Evolutionary conservation across 164 flowering plant species (phyloP).

Genomic region (Houttuynia cordata): DNA sequence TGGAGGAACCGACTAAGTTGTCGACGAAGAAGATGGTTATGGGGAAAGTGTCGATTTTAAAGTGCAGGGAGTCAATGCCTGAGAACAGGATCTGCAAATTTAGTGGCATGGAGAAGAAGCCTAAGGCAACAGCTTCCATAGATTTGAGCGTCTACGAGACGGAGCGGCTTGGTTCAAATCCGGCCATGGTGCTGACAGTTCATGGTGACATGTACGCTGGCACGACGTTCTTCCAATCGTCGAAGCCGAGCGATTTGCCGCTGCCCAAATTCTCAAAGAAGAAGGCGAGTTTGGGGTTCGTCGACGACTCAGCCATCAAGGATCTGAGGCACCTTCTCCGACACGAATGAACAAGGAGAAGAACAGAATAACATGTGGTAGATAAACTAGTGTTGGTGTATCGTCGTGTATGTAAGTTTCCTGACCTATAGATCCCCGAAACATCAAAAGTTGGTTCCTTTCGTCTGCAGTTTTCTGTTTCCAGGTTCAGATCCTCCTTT

Average conservation of each 20-base stretch:
- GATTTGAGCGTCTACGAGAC: slow-evolving; percentile 13
- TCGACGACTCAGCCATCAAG: slow-evolving; percentile 33
- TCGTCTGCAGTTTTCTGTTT: neutral
- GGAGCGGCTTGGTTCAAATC: slow-evolving; percentile 23
- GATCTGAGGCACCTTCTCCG: slow-evolving; percentile 41
- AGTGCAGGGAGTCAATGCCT: slow-evolving; percentile 25
- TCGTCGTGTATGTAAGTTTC: neutral
- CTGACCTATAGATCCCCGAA: neutral
- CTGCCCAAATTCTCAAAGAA: slow-evolving; percentile 45
- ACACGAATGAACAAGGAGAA: slow-evolving; percentile 18
- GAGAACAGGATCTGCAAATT: neutral
- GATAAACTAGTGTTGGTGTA: no score
- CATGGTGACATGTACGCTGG: slow-evolving; percentile 38
- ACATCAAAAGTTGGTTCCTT: neutral
- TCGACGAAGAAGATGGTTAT: no score
- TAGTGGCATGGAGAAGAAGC: slow-evolving; percentile 1
- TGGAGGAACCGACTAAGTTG: slow-evolving; percentile 17
- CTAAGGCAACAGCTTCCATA: neutral
- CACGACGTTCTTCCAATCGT: slow-evolving; percentile 36
- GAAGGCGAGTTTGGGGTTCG: slow-evolving; percentile 4
- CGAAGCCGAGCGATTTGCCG: slow-evolving; percentile 58
- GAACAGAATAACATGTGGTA: neutral
- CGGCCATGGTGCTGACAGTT: slow-evolving; percentile 7
- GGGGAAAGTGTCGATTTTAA: slow-evolving; percentile 36
- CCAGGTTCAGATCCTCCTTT: slow-evolving; percentile 7